A percentile compares a stretch with the other conserved stretches of the same genome.
These are phyloP conservation scores for Colletotrichum somersetense DNA, from an alignment of 2,329 filamentous ascomycete species.

Conservation along the genomic window DNA sequence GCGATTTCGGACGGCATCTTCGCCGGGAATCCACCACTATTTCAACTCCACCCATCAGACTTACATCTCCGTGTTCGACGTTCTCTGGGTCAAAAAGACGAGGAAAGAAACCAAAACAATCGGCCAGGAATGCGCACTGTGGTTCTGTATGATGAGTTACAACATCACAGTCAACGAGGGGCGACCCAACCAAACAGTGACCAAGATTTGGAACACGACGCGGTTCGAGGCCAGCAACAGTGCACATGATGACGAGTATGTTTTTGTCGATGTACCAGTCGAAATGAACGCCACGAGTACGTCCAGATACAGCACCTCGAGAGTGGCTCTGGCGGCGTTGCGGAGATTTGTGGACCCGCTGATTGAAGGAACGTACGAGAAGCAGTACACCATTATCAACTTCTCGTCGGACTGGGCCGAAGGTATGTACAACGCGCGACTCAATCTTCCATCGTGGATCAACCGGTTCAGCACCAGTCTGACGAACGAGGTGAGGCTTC, in stretches of 20 bases:
- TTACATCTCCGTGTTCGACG: slow-evolving; percentile 53
- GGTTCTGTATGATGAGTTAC: slow-evolving; percentile 54
- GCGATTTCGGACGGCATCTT: slow-evolving; percentile 49
- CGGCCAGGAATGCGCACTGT: slow-evolving; percentile 52
- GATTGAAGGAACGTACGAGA: slow-evolving; percentile 49
- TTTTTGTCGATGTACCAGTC: slow-evolving; percentile 50
- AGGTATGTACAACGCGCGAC: slow-evolving; percentile 52
- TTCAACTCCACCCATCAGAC: slow-evolving; percentile 44
- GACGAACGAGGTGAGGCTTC: slow-evolving; percentile 53
- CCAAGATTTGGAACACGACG: slow-evolving; percentile 49
- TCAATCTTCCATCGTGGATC: slow-evolving; percentile 51
- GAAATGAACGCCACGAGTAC: slow-evolving; percentile 46
- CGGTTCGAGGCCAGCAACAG: slow-evolving; percentile 46
- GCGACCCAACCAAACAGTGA: slow-evolving; percentile 44
- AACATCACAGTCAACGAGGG: slow-evolving; percentile 49
- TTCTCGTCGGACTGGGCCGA: slow-evolving; percentile 56
- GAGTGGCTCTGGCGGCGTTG: slow-evolving; percentile 49
- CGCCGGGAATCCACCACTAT: slow-evolving; percentile 32
- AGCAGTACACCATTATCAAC: slow-evolving; percentile 46
- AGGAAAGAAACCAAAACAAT: slow-evolving; percentile 39
- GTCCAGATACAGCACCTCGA: slow-evolving; percentile 50
- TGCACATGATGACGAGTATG: slow-evolving; percentile 48
- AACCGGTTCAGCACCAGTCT: slow-evolving; percentile 50
- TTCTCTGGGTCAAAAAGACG: slow-evolving; percentile 49
- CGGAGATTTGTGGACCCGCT: slow-evolving; percentile 50